These are phyloP conservation scores for Peziza echinospora DNA, from an alignment of 495 filamentous ascomycete genomes.

Conservation along the genomic window DNA sequence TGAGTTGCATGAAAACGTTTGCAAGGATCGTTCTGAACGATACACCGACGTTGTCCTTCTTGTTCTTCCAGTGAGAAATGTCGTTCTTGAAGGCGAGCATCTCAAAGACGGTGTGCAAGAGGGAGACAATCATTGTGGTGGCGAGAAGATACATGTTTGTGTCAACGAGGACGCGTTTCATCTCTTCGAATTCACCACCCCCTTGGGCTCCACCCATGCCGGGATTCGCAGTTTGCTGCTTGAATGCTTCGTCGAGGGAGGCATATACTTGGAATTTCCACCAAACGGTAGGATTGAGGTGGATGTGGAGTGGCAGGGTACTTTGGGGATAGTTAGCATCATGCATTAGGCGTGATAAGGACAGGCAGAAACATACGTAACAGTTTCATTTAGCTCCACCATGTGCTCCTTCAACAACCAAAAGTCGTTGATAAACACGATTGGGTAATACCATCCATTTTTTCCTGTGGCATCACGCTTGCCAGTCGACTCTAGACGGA, in stretches of 20 bases:
- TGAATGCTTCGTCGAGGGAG: constrained; percentile 66
- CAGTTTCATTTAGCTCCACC: constrained; percentile 79
- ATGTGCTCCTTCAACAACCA: constrained; percentile 88
- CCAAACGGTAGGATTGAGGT: constrained; percentile 56
- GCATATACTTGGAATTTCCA: constrained; percentile 83
- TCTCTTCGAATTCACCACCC: constrained; percentile 67
- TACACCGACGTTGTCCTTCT: constrained; percentile 95
- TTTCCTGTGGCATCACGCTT: constrained; percentile 59
- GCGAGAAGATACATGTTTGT: constrained; percentile 80
- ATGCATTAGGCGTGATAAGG: neutral
- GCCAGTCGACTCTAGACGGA: constrained; percentile 51
- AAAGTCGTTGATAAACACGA: constrained; percentile 83
- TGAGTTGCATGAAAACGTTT: constrained; percentile 90
- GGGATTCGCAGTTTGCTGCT: constrained; percentile 51
- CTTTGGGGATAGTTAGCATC: constrained; percentile 1
- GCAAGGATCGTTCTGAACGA: constrained; percentile 88
- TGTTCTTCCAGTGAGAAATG: constrained; percentile 92
- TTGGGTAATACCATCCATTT: constrained; percentile 93
- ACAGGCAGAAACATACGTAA: constrained; percentile 28
- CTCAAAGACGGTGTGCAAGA: constrained; percentile 89
- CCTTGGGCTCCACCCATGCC: constrained; percentile 13
- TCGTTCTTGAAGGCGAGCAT: constrained; percentile 93
- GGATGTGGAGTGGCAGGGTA: constrained; percentile 57
- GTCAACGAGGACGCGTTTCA: constrained; percentile 84
- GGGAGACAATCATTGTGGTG: constrained; percentile 61